phyloP scores from a whole-genome alignment of 345 rosid species.

The Sisymbrium altissimum region DNA sequence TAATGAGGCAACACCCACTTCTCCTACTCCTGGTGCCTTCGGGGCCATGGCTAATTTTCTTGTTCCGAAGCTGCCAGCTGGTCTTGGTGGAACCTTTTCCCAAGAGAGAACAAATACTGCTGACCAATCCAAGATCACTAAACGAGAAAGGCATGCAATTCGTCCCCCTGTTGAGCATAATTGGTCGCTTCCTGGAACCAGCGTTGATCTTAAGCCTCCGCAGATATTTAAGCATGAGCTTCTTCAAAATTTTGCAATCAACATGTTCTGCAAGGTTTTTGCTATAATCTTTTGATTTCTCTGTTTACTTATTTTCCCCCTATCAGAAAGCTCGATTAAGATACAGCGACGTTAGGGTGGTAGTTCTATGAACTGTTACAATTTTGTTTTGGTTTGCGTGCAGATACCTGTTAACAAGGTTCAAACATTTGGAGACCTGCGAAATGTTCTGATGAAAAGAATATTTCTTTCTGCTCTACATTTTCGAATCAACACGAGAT shows the following conservation, averaged over 20 bases:
- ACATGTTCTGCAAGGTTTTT: slow-evolving; percentile 96
- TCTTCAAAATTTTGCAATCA: slow-evolving; percentile 90
- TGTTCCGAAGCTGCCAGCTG: slow-evolving; percentile 91
- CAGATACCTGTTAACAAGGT: slow-evolving; percentile 96
- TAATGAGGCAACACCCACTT: slow-evolving; percentile 51
- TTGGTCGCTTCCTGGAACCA: slow-evolving; percentile 89
- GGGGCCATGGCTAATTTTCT: slow-evolving; percentile 99
- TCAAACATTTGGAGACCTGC: slow-evolving; percentile 83
- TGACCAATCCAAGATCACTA: slow-evolving; percentile 63
- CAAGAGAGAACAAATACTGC: slow-evolving; percentile 52
- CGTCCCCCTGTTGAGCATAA: slow-evolving; percentile 96
- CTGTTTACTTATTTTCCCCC: background rate
- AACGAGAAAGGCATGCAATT: slow-evolving; percentile 75
- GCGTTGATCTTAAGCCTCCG: slow-evolving; percentile 60
- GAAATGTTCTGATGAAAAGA: slow-evolving; percentile 94
- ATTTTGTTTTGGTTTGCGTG: slow-evolving; percentile 30
- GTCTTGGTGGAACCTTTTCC: slow-evolving; percentile 73
- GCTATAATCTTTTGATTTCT: slow-evolving; percentile 12
- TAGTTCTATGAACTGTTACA: background rate
- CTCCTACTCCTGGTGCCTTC: slow-evolving; percentile 71
- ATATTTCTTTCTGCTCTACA: slow-evolving; percentile 98
- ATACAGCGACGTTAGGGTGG: slow-evolving; percentile 9
- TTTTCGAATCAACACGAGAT: slow-evolving; percentile 94
- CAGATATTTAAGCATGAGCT: slow-evolving; percentile 99
- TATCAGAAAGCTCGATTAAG: background rate